These are phyloP conservation scores for Diospyros lotus DNA, from an alignment of 148 eudicot genomes.

Conservation along the genomic window DNA sequence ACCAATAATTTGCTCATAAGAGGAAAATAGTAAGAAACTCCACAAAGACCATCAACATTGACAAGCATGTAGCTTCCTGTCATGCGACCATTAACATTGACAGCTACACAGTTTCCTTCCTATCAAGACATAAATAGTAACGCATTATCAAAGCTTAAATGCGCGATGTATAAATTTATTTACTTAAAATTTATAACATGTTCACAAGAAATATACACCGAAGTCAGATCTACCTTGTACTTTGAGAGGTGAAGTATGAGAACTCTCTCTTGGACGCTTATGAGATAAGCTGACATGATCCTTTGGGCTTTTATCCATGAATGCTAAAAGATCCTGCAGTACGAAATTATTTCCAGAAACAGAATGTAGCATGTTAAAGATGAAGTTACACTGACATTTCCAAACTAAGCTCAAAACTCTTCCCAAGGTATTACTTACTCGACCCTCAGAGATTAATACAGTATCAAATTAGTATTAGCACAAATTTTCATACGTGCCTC, in stretches of 20 bases:
- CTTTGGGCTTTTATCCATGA: constrained; percentile 79
- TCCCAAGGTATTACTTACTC: not conserved
- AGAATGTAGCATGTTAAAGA: constrained; percentile 2
- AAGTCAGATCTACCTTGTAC: constrained; percentile 35
- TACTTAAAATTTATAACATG: not conserved
- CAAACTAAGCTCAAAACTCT: not conserved
- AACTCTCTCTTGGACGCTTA: constrained; percentile 76
- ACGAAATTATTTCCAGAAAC: constrained; percentile 1
- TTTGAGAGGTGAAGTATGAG: constrained; percentile 41
- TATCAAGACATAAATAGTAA: not conserved
- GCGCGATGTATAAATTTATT: not conserved
- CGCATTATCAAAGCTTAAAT: not conserved
- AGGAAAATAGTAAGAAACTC: not conserved
- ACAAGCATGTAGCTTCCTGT: too few relatives aligned
- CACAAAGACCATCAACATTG: not conserved
- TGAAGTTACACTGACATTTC: not conserved
- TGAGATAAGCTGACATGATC: constrained; percentile 58
- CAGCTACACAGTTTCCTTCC: not conserved
- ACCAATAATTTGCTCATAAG: not conserved
- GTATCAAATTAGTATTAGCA: not conserved
- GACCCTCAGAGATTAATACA: not conserved
- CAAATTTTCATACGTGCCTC: constrained; percentile 50
- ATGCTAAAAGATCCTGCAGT: constrained; percentile 69
- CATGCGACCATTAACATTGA: too few relatives aligned
- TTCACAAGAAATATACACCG: not conserved